Evolutionary conservation across 73 alveolate species (phyloP).

Genomic region (Tetrahymena malaccensis): DNA sequence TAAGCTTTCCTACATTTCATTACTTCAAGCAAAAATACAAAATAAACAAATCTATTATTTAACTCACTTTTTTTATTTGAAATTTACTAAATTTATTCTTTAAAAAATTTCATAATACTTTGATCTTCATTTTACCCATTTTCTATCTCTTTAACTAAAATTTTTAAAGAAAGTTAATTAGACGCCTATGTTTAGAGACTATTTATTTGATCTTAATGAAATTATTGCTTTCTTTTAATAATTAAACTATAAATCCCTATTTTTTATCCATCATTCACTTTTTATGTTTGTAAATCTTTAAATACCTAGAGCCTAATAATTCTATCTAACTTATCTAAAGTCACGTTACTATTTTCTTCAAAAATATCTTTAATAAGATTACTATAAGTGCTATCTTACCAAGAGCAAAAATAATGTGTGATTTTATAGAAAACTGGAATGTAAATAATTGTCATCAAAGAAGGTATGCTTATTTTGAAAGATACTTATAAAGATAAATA

Average conservation of each 20-base stretch:
- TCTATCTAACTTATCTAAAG: not conserved
- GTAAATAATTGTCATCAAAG: not conserved
- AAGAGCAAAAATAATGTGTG: not conserved
- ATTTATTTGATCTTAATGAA: not conserved
- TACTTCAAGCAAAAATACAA: not conserved
- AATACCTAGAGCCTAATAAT: not conserved
- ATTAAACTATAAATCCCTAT: not conserved
- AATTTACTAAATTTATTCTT: not conserved
- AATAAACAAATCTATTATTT: not conserved
- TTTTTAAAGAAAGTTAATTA: not conserved
- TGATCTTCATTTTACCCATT: not conserved
- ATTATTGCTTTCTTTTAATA: not conserved
- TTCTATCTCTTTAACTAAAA: not conserved
- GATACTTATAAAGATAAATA: not conserved
- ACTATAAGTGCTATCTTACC: not conserved
- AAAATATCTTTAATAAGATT: not conserved
- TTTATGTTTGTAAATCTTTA: not conserved
- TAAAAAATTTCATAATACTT: not conserved
- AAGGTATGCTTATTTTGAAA: not conserved
- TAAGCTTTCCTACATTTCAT: not conserved
- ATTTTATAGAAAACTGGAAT: not conserved
- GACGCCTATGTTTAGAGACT: not conserved
- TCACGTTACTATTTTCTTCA: not conserved
- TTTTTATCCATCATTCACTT: not conserved
- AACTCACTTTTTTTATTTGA: not conserved